These are phyloP conservation scores for Hypoxylon sp. DNA, from an alignment of 2,329 filamentous ascomycete species.

Conservation along the genomic window DNA sequence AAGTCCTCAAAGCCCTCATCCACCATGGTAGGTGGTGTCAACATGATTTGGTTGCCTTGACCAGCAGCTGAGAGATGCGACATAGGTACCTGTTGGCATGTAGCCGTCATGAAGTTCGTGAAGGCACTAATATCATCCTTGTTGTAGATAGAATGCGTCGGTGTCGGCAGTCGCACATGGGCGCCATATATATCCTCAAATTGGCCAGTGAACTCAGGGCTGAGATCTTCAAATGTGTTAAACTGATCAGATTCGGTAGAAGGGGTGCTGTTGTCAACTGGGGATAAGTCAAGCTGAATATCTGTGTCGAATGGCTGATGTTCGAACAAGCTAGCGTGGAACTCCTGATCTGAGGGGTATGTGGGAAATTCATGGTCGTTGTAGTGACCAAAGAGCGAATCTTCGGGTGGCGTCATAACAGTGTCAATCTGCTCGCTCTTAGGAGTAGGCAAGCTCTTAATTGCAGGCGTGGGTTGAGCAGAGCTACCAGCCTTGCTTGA, in stretches of 20 bases:
- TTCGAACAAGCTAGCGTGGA: slow-evolving; percentile 59
- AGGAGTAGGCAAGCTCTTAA: slow-evolving; percentile 74
- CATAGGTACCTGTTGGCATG: slow-evolving; percentile 58
- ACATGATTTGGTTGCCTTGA: slow-evolving; percentile 78
- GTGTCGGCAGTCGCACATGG: slow-evolving; percentile 69
- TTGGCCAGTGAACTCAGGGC: slow-evolving; percentile 71
- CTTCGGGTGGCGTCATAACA: slow-evolving; percentile 71
- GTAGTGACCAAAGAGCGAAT: slow-evolving; percentile 57
- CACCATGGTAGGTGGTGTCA: slow-evolving; percentile 74
- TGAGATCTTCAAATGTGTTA: slow-evolving; percentile 72
- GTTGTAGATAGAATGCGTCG: slow-evolving; percentile 60
- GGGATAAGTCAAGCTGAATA: slow-evolving; percentile 59
- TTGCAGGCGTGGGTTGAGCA: slow-evolving; percentile 69
- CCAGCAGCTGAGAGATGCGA: slow-evolving; percentile 78
- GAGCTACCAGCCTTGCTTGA: slow-evolving; percentile 63
- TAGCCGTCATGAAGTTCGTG: slow-evolving; percentile 57
- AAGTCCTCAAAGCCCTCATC: slow-evolving; percentile 77
- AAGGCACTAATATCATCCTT: slow-evolving; percentile 62
- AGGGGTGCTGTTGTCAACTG: slow-evolving; percentile 67
- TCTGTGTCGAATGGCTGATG: slow-evolving; percentile 59
- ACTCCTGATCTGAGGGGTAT: slow-evolving; percentile 65
- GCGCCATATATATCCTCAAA: slow-evolving; percentile 75
- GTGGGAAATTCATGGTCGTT: slow-evolving; percentile 63
- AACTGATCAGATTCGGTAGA: slow-evolving; percentile 64
- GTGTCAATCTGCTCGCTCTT: slow-evolving; percentile 69